Base-by-base conservation (phyloP, 176 grass and related monocot genomes). In the Cenchrus americanus region DNA sequence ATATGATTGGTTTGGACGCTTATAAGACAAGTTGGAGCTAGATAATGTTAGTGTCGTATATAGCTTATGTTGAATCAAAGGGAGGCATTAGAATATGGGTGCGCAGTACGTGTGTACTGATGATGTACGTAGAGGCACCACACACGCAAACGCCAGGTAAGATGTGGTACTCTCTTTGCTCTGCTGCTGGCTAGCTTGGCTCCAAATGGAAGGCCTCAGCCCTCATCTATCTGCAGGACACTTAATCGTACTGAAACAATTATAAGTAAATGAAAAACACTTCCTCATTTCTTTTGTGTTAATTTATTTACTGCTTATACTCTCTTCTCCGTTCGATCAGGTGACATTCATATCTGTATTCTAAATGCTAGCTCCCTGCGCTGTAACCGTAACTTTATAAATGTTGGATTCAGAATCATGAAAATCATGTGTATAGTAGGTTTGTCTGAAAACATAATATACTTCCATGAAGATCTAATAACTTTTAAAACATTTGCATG, bases 1-100 rank as follows among this genome's bases (percentile, higher is more conserved):
- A 85, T 85, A 89, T 89, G 87, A 85, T 85, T 89, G 83, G 71
- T 71, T 85, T 82, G 83, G 70, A 86, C 82, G 64, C 37, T 81
- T 85, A 44, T 69, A 54, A 10, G 61, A 27, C 17, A 17, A 58
- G 55, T 51, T 74, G 40, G 11, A 48, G 21, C 3, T 21, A 21
- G 4, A 53, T 44, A 37, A 43, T 18, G 54, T 66, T 80, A 81
- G 40, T 42, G 13, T n/a, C 18, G 18, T n/a, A 43, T 37, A 37
- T 37, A 37, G 26, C 47, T 50, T 75, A 55, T 77, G 40, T 23
- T 69, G 46, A 57, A 41, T 44, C 15, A 44, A 11, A 42, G 19
- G 47, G 58, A 67, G 30, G 11, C 46, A 66, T 67, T 75, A 73
- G 69, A 85, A 80, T 80, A 67, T 74, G 24, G 81, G 68, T 73